Base-by-base conservation (phyloP, 2,329 filamentous ascomycete genomes). In the Chaetomiaceae sp. region DNA sequence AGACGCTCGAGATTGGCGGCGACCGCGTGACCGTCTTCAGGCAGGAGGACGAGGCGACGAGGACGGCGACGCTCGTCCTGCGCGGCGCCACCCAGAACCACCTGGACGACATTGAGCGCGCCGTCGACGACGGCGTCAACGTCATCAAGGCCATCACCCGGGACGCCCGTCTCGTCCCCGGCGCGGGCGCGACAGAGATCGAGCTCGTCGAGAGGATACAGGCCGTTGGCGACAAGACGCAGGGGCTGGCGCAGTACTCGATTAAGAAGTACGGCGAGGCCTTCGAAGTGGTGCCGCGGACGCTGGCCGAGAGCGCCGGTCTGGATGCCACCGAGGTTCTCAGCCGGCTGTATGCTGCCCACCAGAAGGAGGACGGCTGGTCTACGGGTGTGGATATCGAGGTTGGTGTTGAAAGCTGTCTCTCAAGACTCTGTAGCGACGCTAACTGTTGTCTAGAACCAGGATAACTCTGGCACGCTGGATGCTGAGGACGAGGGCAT, bases 21-120 rank as follows among this genome's bases (percentile, higher is more conserved):
- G 93, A 99, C 75, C 87, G 93, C 55, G 95, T 99, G 53, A 99
- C 93, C 37, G 92, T 99, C 53, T 99, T 99, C 82, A 81, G 95
- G 64, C 93, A 99, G 77, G 93, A 99, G 70, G 85, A 89, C 65
- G 89, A 96, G 63, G 81, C 85, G 49, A 97, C 95, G 44, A 83
- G 91, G 64, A 99, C 93, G 45, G 89, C 95, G 17, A 99, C 93
- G 7, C 80, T 99, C 43, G 91, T 99, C 47, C 83, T 99, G 54
- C 85, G 93, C 58, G 93, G 95, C 44, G 93, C 93, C 17, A 99
- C 93, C 5, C 92, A 97, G 72, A 99, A 99, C 75, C 89, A 97
- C 70, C 83, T 99, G 20, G 93, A 99, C 65, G 93, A 99, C 63
- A 81, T 99, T 31, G 93, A 99, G 78, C 86, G 93, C 58, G 93